Evolutionary conservation across 495 filamentous ascomycete species (phyloP), one percentile per base, ranked within the genome.

Genomic region (Clohesyomyces aquaticus): DNA sequence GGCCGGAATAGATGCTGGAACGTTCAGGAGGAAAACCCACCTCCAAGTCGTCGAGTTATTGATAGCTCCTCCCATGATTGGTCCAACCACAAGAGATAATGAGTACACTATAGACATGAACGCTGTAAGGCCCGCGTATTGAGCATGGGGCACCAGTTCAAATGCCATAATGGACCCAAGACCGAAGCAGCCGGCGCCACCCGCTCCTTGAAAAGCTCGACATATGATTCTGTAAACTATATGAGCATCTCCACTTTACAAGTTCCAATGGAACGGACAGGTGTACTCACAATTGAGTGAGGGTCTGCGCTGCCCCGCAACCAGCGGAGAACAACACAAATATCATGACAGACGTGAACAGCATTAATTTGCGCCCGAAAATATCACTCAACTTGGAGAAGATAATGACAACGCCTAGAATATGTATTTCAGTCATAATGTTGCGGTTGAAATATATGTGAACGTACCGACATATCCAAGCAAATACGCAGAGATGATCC

Each of bases 401-500:
- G 11, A 61, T 12, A 21, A 66, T 61, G 12, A 54, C 55, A 14
- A 66, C 49, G 2, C 56, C 51, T 59, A 25, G 4, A 43, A n/a
- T 23, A 35, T 43, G n/a, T n/a, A 12, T n/a, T 28, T 54, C 29
- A 47, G 29, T 38, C 23, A 16, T 4, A 22, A 19, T 35, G 27
- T 55, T 45, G 4, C 10, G 27, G 19, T 10, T 8, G 14, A 21
- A 10, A 25, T 9, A 27, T 38, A 42, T 21, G 53, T 42, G 4
- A 16, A 4, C 4, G 55, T 71, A 80, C 83, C 81, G 21, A 82
- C 80, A 50, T 85, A 85, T 1, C 78, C 83, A 43, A 86, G 65
- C 14, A 86, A 69, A 63, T 87, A 88, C 14, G 77, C 75, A 14
- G 81, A 82, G 28, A 85, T 76, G 14, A 88, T 75, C 85, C 83